Evolutionary conservation across 306 rosid genomes (phyloP), one percentile per base, ranked within the genome.

Genomic region (Astragalus membranaceus): DNA sequence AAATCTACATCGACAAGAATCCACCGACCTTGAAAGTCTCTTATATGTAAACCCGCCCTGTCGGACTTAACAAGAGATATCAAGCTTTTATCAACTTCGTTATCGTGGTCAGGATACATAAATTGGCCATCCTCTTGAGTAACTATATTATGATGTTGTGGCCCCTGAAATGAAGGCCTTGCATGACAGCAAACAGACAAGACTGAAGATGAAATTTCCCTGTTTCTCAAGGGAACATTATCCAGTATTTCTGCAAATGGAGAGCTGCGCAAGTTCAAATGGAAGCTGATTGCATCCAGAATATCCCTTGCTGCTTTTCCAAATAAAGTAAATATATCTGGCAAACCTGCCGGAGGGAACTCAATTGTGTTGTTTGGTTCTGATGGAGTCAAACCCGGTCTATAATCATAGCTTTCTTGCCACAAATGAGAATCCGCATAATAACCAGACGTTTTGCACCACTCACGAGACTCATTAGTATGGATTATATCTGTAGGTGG

Each of bases 371-470:
- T 81, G 79, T 49, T 78, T 65, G 84, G 85, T 51, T 86, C 99
- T 3, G 77, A 72, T 64, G 82, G 79, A 54, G 99, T 83, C 51
- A 94, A 54, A 43, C 99, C 99, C 6, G 99, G 97, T 78, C 97
- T 82, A 64, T 85, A 94, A 72, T 94, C 99, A 80, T 84, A 91
- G 4, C 78, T 79, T 79, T 94, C 97, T 60, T 85, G 89, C 97
- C 96, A 94, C 78, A 80, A 42, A 62, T 89, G 90, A 68, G 97
- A 72, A 80, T 94, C 92, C 12, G 92, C 85, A 75, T 84, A 79
- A 74, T 94, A 94, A 60, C 99, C 99, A 35, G 97, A 89, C 53
- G 97, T 88, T 82, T 86, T 94, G 82, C 97, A 91, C 99, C 99
- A 94, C 70, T 89, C 99, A 5, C 74, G 96, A 44, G 97, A 81